Base-by-base conservation (phyloP, 1,139 yeast species). In the Nadsonia commutata region DNA sequence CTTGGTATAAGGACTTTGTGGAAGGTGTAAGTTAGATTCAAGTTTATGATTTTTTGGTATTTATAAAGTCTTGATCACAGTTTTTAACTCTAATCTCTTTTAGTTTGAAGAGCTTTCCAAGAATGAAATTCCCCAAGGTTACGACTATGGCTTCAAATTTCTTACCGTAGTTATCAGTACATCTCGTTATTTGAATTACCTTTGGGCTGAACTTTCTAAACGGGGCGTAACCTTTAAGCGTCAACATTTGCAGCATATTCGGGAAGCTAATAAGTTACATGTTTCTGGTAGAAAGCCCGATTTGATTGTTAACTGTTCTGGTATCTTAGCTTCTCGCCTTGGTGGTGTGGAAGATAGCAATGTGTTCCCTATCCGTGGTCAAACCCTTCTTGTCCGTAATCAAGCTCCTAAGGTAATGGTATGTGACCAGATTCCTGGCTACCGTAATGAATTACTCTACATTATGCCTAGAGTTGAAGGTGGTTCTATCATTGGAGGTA, bases 401-500 rank as follows among this genome's bases (percentile, higher is more conserved):
- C 43, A 43, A 20, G 49, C 51, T n/a, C 50, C 56, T 3, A 45
- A 48, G 13, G 50, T 53, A 48, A 38, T 49, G 21, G 41, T 43
- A 13, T 45, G 45, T 8, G 48, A 45, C 23, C 48, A 46, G 18
- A 45, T 27, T 42, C 40, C 49, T 42, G 44, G 46, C 13, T 36
- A 40, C 27, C 73, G 76, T 8, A 46, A 48, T 9, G 50, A 48
- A 36, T 31, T 40, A 13, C 38, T 48, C 16, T 78, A 78, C 51
- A 66, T 76, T 43, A 77, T 78, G 58, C 78, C 80, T 46, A 66
- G 84, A 50, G 80, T 81, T 0, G 66, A 70, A 41, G 74, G 80
- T 16, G 64, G 67, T 42, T 63, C 78, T 42, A 66, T 79, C 27
- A 63, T 78, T 31, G 85, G 86, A 31, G 84, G 84, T 1, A 78